Evolutionary conservation across 2,329 filamentous ascomycete species (phyloP), one percentile per base, ranked within the genome.

Genomic region (Aspergillus sp.): DNA sequence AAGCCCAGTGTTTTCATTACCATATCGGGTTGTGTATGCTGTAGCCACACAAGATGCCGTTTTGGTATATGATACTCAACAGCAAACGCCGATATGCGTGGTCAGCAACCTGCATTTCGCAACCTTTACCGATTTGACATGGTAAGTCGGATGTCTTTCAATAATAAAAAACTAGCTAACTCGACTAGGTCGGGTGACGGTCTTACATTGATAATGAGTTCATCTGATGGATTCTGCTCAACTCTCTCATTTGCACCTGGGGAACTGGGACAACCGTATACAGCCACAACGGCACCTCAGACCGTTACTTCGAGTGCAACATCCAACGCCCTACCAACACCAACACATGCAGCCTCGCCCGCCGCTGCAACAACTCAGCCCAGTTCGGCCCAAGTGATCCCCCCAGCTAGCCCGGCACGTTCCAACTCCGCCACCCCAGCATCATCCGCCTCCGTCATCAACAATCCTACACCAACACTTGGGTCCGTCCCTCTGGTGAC

Each of bases 31-130:
- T 75, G 80, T 98, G 0, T 98, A 97, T 69, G 93, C 91, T 3
- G 91, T 98, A 33, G 94, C 93, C 6, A 98, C 93, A 0, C 91
- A 97, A 64, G 93, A 98, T 69, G 88, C 93, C 0, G 88, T 98
- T 3, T 75, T 96, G 39, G 78, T 98, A 19, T 98, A 98, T 63
- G 93, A 98, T 68, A 98, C 93, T 0, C 93, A 98, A 63, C 93
- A 98, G 64, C 86, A 90, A 61, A 94, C 89, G 6, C 93, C 93
- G 2, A 75, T 98, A 32, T 95, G 90, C 64, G 80, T 97, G 35
- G 91, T 98, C 43, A 97, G 90, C 78, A 98, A 98, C 62, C 72
- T 98, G 55, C 93, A 98, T 68, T 95, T 91, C 67, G 90, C 93
- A 4, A 97, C 93, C 0, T 98, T 98, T 63, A 98, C 93, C 0